These are phyloP conservation scores for Laburnicola sp. DNA, from an alignment of 2,329 filamentous ascomycete species.

Conservation along the genomic window DNA sequence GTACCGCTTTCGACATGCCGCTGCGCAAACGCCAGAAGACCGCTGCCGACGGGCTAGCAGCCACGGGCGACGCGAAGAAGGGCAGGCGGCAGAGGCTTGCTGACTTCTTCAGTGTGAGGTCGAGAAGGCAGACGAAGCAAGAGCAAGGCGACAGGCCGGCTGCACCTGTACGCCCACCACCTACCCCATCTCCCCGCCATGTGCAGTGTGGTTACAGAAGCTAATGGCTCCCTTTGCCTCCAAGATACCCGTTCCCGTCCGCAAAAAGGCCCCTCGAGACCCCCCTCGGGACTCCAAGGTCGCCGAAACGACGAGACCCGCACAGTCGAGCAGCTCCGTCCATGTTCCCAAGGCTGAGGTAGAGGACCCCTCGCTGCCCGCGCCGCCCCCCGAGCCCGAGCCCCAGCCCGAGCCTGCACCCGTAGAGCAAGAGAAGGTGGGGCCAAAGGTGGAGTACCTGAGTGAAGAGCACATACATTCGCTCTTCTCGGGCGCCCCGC, in stretches of 20 bases:
- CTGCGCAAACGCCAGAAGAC: constrained; percentile 26
- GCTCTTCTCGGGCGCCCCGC: constrained; percentile 75
- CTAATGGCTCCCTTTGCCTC: constrained; percentile 23
- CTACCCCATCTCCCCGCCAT: constrained; percentile 4
- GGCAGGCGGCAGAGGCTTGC: constrained; percentile 37
- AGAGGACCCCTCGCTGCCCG: constrained; percentile 15
- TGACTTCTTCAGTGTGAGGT: constrained; percentile 32
- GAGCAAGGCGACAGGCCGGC: constrained; percentile 16
- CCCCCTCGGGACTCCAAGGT: constrained; percentile 21
- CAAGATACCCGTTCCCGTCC: constrained; percentile 20
- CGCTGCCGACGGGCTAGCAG: constrained; percentile 7
- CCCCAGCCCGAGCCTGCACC: background rate
- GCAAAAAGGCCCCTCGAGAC: constrained; percentile 13
- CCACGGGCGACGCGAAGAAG: constrained; percentile 28
- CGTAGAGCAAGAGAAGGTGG: background rate
- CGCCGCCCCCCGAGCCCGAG: constrained; percentile 17
- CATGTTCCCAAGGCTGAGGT: constrained; percentile 14
- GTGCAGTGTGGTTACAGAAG: constrained; percentile 8
- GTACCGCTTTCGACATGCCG: constrained; percentile 26
- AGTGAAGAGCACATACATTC: constrained; percentile 64
- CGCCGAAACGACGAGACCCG: constrained; percentile 15
- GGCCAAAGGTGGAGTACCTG: constrained; percentile 18
- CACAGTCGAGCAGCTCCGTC: constrained; percentile 17
- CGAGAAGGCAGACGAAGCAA: constrained; percentile 31
- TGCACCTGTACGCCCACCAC: constrained; percentile 24